Percentiles rank a stretch among this genome's conserved stretches.
Evolutionary conservation across 495 filamentous ascomycete species (phyloP).

Genomic region (Penicillium robsamsonii): DNA sequence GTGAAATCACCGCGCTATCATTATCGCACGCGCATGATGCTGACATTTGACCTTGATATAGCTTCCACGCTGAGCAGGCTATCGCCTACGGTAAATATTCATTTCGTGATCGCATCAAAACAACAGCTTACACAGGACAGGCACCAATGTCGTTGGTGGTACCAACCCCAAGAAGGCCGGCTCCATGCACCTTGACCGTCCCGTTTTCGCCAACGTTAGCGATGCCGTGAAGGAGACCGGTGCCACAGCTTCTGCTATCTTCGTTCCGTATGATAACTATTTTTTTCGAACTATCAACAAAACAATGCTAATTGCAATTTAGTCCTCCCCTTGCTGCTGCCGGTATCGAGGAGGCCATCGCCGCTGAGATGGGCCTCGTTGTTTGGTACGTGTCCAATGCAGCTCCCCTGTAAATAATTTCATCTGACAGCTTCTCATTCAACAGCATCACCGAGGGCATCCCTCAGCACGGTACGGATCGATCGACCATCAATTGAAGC

Average conservation of each 20-base stretch:
- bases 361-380: conserved; percentile 85
- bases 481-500: neutral
- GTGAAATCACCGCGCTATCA: conserved; percentile 34
- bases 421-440: conserved; percentile 11
- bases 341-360: conserved; percentile 95
- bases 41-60: conserved; percentile 50
- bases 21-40: conserved; percentile 22
- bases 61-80: conserved; percentile 96
- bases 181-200: conserved; percentile 79
- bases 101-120: conserved; percentile 19
- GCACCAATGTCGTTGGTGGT: conserved; percentile 95
- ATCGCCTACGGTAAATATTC: conserved; percentile 84
- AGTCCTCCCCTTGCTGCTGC: conserved; percentile 87
- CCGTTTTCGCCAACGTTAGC: conserved; percentile 85
- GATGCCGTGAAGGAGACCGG: conserved; percentile 92
- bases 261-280: conserved; percentile 75
- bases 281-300: neutral
- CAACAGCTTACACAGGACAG: conserved; percentile 50
- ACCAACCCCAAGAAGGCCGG: conserved; percentile 99
- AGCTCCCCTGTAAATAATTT: conserved; percentile 16
- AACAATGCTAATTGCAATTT: conserved; percentile 16
- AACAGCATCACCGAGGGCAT: conserved; percentile 93
- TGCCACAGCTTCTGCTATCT: conserved; percentile 89
- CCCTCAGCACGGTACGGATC: conserved; percentile 79
- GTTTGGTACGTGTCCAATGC: conserved; percentile 63